Base-by-base conservation (phyloP, 495 filamentous ascomycete genomes). In the Penicillium bialowiezense region DNA sequence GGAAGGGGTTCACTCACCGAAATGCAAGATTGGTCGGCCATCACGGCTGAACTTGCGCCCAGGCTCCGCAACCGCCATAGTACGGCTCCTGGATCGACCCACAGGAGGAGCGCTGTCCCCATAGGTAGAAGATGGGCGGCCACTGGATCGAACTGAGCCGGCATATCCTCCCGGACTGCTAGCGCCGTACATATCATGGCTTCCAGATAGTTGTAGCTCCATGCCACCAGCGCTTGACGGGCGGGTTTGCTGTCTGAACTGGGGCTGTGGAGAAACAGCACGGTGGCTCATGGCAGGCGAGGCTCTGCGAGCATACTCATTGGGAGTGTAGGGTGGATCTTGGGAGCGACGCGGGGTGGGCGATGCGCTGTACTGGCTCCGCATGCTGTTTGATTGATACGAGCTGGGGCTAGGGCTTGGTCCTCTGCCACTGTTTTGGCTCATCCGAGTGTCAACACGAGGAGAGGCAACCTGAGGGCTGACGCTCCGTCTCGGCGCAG, bases 21-120 rank as follows among this genome's bases (percentile, higher is more conserved):
- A 96, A 70, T 95, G 88, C 60, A 99, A 62, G 59, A 97, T 91
- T 37, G 86, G 83, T 48, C 88, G 81, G 23, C 93, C 95, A 62
- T 97, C 91, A 54, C 83, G 81, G 28, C 88, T 91, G 57, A 84
- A 89, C 54, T 91, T 89, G 50, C 85, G 74, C 24, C 75, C 80
- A 60, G 73, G 68, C 13, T 75, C 72, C 12, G 69, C 69, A 44
- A 73, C 71, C 33, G 84, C 89, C 50, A 90, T 74, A 54, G 91
- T 95, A 73, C 89, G 87, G 62, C 91, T 96, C 53, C 92, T 76
- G 44, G 78, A 81, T 52, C 86, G 71, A 19, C 76, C 61, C n/a
- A 59, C 69, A 14, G 73, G 68, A 35, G 79, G 45, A 63, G 73
- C 48, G 58, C 65, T 62, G 33, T 68, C 78, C 31, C 81, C 84